Evolutionary conservation across 139 green algal species (phyloP), one percentile per base, ranked within the genome.

Genomic region (Chlorella sp.): DNA sequence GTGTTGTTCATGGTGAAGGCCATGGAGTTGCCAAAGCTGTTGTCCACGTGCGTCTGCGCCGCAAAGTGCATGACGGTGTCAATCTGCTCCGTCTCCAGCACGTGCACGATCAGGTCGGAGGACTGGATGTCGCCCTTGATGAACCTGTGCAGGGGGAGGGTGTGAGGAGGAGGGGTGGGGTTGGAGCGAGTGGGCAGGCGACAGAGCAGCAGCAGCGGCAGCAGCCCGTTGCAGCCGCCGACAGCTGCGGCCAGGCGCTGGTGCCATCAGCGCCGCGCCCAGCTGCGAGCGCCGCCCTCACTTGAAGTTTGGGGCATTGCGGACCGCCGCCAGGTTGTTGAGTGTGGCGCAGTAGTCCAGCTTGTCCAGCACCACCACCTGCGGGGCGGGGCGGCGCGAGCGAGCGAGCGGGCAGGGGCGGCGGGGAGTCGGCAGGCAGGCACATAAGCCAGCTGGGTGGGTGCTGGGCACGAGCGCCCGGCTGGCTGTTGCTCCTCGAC

Each of bases 11-110:
- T 94, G 48, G 95, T 97, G 87, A 98, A 97, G 11, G 94, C 92
- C 81, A 98, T 91, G 16, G 88, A 94, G 91, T 99, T 99, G 54
- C 97, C 97, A 84, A 99, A 99, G 3, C 92, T 97, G 89, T 99
- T 99, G 92, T 99, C 97, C 20, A 99, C 97, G 86, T 99, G 97
- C 9, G 96, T 99, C 94, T 99, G 92, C 70, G 96, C 96, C 13
- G 96, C 96, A 86, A 99, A 99, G 92, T 99, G 96, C 95, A 99
- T 97, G 43, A 99, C 90, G 26, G 96, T 99, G 91, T 99, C 97
- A 36, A 99, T 95, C 34, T 96, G 54, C 84, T 99, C 93, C 14
- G 87, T 88, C 22, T 92, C 76, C 41, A 99, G 87, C 13, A 99
- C 80, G 81, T 96, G 95, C 78, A 86, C 92, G 2, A 99, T 62